These are phyloP conservation scores for Fusarium oxysporum DNA, from an alignment of 2,329 filamentous ascomycete species.

Conservation along the genomic window DNA sequence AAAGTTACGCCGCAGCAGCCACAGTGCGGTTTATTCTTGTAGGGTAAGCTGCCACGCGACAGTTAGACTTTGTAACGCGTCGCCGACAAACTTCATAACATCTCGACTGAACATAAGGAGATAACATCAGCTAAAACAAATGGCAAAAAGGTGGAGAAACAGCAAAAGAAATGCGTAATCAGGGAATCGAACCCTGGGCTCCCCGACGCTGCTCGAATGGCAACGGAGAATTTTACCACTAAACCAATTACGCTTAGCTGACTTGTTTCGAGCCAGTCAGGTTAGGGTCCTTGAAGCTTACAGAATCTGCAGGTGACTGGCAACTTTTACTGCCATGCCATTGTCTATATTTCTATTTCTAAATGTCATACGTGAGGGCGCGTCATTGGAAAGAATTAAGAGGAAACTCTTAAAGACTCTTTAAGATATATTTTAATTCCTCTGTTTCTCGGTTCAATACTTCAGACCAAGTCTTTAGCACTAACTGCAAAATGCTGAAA, in stretches of 20 bases:
- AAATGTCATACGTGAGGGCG: too few species aligned
- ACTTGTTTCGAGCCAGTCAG: rapidly evolving
- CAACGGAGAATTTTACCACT: slow-evolving; percentile 6
- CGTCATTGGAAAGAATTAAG: too few species aligned
- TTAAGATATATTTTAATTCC: too few species aligned
- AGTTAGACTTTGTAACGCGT: neutral
- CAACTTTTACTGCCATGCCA: rapidly evolving
- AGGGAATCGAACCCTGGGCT: neutral
- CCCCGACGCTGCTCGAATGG: slow-evolving; percentile 1
- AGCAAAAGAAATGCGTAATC: neutral
- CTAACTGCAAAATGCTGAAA: too few species aligned
- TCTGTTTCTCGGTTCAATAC: too few species aligned
- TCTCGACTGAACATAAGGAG: rapidly evolving
- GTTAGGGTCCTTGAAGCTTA: rapidly evolving
- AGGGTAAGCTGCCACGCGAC: neutral
- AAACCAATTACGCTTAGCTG: slow-evolving; percentile 1
- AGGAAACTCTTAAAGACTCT: too few species aligned
- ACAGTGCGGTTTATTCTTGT: neutral
- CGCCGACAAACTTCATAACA: neutral
- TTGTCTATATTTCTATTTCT: too few species aligned
- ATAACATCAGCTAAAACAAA: rapidly evolving
- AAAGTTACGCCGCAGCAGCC: neutral
- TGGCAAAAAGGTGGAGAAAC: neutral
- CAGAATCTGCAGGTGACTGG: rapidly evolving
- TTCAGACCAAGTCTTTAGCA: too few species aligned